Base-by-base conservation (phyloP, 371 early-diverging fungal species). In the Conidiobolus coronatus region DNA sequence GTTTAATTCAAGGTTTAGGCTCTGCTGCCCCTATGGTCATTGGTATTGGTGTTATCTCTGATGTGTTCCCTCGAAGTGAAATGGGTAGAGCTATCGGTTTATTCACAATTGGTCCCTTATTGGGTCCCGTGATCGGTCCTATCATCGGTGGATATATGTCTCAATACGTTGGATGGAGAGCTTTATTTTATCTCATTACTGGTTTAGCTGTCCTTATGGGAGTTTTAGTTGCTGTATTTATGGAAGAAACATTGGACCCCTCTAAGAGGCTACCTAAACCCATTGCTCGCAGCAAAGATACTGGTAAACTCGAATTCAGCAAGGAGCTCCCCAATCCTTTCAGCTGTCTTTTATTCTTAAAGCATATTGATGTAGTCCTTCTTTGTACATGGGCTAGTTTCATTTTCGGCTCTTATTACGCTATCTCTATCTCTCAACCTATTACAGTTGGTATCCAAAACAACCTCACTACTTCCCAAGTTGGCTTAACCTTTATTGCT, bases 21-120 rank as follows among this genome's bases (percentile, higher is more conserved):
- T 66, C 79, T 8, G 73, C 78, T 20, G 79, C 79, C 11, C 71
- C 74, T 18, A 68, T 75, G 45, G 67, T 74, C 12, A 70, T 81
- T 2, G 82, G 82, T 1, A 79, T 79, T 33, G 84, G 81, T 41
- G 70, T 68, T 1, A 73, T 84, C 17, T 59, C 68, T 13, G 71
- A 68, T 44, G 58, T 69, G 39, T 72, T 49, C 19, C 36, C 19
- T 17, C 49, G 57, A 37, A 50, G 62, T n/a, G 49, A 60, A 40
- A 55, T 64, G 6, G 76, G 76, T 1, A 66, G 61, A 34, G 71
- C 75, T 6, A 65, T 76, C 58, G 74, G 72, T 0, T 50, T 70
- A 2, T 74, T 71, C 51, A 64, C 71, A 13, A 42, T 74, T 14
- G 74, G 75, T 1, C 68, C 73, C 0, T 47, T 70, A 11, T 51